Percentiles rank a stretch among this genome's conserved stretches.
Conservation (phyloP, 148 eudicot genomes). For the Rhododendron vialii region DNA sequence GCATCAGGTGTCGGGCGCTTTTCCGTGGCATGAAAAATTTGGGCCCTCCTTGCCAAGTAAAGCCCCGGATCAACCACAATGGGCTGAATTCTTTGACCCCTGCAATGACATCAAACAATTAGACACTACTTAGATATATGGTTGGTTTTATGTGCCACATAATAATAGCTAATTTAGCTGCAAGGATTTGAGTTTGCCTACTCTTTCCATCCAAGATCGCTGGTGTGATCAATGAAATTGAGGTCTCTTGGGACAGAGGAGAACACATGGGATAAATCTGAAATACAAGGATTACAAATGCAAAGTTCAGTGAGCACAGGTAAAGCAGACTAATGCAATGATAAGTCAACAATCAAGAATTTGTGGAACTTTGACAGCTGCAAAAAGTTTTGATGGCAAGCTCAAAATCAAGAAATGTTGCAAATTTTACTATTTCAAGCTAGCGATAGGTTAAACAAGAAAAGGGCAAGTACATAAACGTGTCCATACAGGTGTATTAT, state of each 20-base stretch:
- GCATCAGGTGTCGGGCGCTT: slow-evolving; percentile 79
- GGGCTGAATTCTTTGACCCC: slow-evolving; percentile 64
- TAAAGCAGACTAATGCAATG: neutral
- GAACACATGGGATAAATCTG: slow-evolving; percentile 85
- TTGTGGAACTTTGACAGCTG: neutral
- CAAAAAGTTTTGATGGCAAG: neutral
- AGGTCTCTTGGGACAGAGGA: slow-evolving; percentile 68
- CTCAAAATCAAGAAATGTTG: neutral
- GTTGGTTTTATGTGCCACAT: neutral
- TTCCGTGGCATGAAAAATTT: slow-evolving; percentile 74
- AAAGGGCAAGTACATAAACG: neutral
- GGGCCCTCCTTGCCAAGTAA: slow-evolving; percentile 75
- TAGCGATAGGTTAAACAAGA: neutral
- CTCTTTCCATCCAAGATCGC: slow-evolving; percentile 98
- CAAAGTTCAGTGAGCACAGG: slow-evolving; percentile 8
- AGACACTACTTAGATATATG: neutral
- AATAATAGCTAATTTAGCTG: neutral
- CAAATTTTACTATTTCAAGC: neutral
- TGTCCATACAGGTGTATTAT: neutral
- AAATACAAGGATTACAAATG: slow-evolving; percentile 7
- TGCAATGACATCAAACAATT: slow-evolving; percentile 22
- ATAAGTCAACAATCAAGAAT: neutral
- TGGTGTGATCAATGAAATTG: slow-evolving; percentile 88
- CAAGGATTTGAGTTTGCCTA: slow-evolving; percentile 37
- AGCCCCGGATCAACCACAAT: slow-evolving; percentile 89